Evolutionary conservation across 2,329 filamentous ascomycete genomes (phyloP).

Genomic region (Trichoderma sp.): DNA sequence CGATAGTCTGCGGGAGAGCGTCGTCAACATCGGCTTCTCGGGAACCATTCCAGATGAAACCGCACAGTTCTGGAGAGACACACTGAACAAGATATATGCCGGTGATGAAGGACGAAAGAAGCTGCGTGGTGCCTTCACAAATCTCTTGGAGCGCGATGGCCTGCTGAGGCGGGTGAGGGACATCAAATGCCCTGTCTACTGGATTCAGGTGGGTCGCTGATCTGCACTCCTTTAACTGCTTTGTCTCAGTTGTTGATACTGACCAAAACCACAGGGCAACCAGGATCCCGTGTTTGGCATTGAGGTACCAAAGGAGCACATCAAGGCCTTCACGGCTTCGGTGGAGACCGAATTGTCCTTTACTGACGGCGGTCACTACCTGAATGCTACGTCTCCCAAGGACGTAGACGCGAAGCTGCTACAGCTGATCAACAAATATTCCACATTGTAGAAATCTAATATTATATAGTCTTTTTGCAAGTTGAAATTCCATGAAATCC

Average conservation of each 20-base stretch:
- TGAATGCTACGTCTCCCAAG: slow-evolving; percentile 47
- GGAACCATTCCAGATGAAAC: slow-evolving; percentile 36
- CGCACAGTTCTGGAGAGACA: slow-evolving; percentile 44
- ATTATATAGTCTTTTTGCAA: neutral
- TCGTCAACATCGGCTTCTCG: slow-evolving; percentile 46
- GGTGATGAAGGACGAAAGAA: slow-evolving; percentile 50
- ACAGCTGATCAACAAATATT: slow-evolving; percentile 38
- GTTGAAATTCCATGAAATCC: neutral
- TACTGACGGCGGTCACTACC: slow-evolving; percentile 47
- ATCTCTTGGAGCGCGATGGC: slow-evolving; percentile 46
- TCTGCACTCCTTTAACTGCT: neutral
- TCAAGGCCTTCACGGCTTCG: slow-evolving; percentile 48
- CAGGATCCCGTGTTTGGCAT: slow-evolving; percentile 44
- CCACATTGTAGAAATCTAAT: slow-evolving; percentile 7
- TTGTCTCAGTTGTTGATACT: neutral
- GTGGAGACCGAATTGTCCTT: slow-evolving; percentile 42
- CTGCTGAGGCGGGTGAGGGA: slow-evolving; percentile 45
- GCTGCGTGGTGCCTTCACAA: slow-evolving; percentile 44
- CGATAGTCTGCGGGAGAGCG: slow-evolving; percentile 44
- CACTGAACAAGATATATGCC: slow-evolving; percentile 44
- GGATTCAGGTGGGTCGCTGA: slow-evolving; percentile 43
- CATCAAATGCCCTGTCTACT: slow-evolving; percentile 50
- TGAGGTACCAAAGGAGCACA: slow-evolving; percentile 44
- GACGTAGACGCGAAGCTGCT: slow-evolving; percentile 46
- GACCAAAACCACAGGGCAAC: slow-evolving; percentile 36